Percentiles rank a stretch among this genome's conserved stretches.
These are phyloP conservation scores for Debaryomyces maramus DNA, from an alignment of 805 yeast species.

Conservation along the genomic window DNA sequence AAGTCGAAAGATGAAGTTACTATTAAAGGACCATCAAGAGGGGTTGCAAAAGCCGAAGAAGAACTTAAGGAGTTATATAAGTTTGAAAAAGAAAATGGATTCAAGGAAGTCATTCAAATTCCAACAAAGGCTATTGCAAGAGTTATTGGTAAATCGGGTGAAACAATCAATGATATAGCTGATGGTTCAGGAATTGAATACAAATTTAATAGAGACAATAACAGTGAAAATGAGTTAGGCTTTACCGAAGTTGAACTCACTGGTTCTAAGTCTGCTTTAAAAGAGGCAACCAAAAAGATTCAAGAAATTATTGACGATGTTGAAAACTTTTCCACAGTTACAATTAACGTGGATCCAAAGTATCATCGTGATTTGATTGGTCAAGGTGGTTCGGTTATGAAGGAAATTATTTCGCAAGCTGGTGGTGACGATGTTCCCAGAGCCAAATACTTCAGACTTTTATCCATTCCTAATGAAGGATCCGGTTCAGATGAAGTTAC, in stretches of 20 bases:
- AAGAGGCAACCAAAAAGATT: constrained; percentile 66
- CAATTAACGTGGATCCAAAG: constrained; percentile 68
- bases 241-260: constrained; percentile 64
- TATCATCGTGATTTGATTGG: constrained; percentile 80
- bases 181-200: constrained; percentile 66
- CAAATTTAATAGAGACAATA: constrained; percentile 41
- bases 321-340: constrained; percentile 57
- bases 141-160: constrained; percentile 89
- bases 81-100: constrained; percentile 86
- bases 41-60: constrained; percentile 78
- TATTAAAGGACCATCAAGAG: constrained; percentile 87
- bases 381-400: constrained; percentile 68
- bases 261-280: constrained; percentile 76
- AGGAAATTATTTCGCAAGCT: constrained; percentile 72
- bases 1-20: constrained; percentile 60
- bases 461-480: constrained; percentile 68
- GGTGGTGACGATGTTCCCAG: constrained; percentile 57
- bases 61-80: constrained; percentile 81
- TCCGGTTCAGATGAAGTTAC: constrained; percentile 59
- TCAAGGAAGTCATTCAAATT: constrained; percentile 59
- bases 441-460: constrained; percentile 50
- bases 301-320: constrained; percentile 61
- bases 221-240: constrained; percentile 47
- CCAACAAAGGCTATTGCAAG: constrained; percentile 77
- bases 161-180: constrained; percentile 74